Evolutionary conservation across 1,284 basidiomycete genomes (phyloP).

Genomic region (Singerocomus inundabilis): DNA sequence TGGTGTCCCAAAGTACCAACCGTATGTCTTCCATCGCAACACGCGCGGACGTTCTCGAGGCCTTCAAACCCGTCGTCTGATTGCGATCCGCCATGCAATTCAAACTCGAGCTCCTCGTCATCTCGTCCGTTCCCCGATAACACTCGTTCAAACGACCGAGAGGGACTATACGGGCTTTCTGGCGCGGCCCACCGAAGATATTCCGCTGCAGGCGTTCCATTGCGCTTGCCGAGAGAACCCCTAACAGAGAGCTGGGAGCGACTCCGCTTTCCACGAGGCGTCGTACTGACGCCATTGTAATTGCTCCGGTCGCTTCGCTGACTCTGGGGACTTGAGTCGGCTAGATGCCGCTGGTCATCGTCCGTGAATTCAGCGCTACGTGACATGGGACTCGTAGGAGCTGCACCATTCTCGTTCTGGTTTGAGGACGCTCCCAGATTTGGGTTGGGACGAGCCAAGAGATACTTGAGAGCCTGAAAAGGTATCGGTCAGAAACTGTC

Average conservation of each 20-base stretch:
- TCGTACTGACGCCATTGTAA: constrained; percentile 61
- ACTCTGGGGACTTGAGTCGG: constrained; percentile 64
- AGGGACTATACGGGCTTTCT: constrained; percentile 67
- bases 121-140: constrained; percentile 39
- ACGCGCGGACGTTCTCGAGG: constrained; percentile 91
- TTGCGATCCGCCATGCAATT: constrained; percentile 70
- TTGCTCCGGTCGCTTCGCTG: constrained; percentile 63
- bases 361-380: constrained; percentile 47
- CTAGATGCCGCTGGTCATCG: constrained; percentile 42
- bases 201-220: constrained; percentile 86
- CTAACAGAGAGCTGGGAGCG: constrained; percentile 71
- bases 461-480: constrained; percentile 77
- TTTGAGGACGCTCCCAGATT: constrained; percentile 43
- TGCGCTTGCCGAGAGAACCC: constrained; percentile 76
- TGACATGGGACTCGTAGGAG: constrained; percentile 57
- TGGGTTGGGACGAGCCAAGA: constrained; percentile 68
- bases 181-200: constrained; percentile 75
- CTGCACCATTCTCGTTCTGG: constrained; percentile 34
- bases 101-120: constrained; percentile 78
- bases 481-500: constrained; percentile 13
- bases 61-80: constrained; percentile 89
- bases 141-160: constrained; percentile 65
- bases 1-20: constrained; percentile 62
- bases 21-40: constrained; percentile 91
- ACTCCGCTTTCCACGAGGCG: constrained; percentile 72